Base-by-base conservation (phyloP, 306 rosid genomes). In the Hippophae rhamnoides region DNA sequence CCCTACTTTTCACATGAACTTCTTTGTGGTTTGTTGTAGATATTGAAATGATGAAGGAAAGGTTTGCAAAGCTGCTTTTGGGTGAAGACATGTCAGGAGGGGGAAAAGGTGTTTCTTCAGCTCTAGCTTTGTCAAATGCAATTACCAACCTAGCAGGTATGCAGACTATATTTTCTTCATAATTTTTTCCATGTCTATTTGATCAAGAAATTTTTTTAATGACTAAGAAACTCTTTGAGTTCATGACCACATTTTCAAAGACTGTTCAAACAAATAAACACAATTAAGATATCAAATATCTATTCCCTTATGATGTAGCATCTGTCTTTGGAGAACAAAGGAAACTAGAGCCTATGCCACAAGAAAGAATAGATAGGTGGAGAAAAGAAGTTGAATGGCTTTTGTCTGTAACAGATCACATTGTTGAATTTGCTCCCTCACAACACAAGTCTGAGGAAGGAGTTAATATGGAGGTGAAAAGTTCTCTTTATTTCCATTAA, bases 21-120 rank as follows among this genome's bases (percentile, higher is more conserved):
- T 26, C 3, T 26, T 31, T 58, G 63, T 50, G 65, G 31, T 52
- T 68, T 62, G 59, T 41, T 70, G 68, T 76, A 93, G 97, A 93
- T 55, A 53, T 69, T 60, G 95, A 93, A 0, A 14, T 80, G 90
- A 73, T 86, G 77, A 86, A 84, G 78, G 99, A 86, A 54, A 84
- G 82, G 75, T 86, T 93, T 79, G 66, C 90, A 25, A 93, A 86
- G 84, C 74, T 93, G 61, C 97, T 93, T 64, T 55, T 93, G 67
- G 99, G 97, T 49, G 99, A 93, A 73, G 99, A 93, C 63, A 88
- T 93, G 95, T 93, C 99, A 13, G 99, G 97, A 61, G 97, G 95
- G 52, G 99, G 97, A 54, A 93, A 93, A 63, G 99, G 97, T 53
- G 97, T 88, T 70, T 86, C 95, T 70, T 93, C 99, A 8, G 99